Evolutionary conservation across 1,284 basidiomycete genomes (phyloP).

Genomic region (Sanghuangporus sanghuang): DNA sequence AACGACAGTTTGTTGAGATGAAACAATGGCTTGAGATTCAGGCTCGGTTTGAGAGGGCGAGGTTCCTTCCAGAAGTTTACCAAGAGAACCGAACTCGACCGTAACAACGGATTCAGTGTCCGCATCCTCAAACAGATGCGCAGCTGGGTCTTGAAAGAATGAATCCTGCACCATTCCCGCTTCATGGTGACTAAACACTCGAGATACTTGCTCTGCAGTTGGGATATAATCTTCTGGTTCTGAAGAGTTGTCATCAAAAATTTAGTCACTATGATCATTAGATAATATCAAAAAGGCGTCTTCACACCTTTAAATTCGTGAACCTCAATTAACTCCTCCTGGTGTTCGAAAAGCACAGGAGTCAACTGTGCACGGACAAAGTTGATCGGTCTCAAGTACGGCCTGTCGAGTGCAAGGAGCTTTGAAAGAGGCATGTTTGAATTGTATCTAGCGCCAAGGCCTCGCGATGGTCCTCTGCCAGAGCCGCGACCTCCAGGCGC

Average conservation of each 20-base stretch:
- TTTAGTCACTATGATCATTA: conserved; percentile 1
- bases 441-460: conserved; percentile 21
- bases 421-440: conserved; percentile 45
- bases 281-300: conserved; percentile 5
- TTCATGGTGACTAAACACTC: conserved; percentile 44
- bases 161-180: conserved; percentile 11
- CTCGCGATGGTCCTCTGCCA: conserved; percentile 15
- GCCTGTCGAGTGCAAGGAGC: conserved; percentile 51
- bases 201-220: conserved; percentile 56
- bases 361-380: conserved; percentile 61
- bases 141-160: conserved; percentile 23
- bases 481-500: conserved; percentile 4
- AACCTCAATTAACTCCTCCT: conserved; percentile 63
- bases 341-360: conserved; percentile 52
- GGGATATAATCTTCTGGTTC: conserved; percentile 51
- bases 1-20: neutral
- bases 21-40: neutral
- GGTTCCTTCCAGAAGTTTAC: conserved; percentile 13
- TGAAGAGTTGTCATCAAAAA: conserved; percentile 19
- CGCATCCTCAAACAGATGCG: conserved; percentile 24
- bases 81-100: conserved; percentile 17
- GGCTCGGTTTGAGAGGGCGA: neutral
- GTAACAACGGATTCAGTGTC: conserved; percentile 20
- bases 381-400: conserved; percentile 53
- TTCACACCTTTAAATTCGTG: conserved; percentile 48